phyloP scores from a whole-genome alignment of 257 asterid genomes.

The Cinchona pubescens region DNA sequence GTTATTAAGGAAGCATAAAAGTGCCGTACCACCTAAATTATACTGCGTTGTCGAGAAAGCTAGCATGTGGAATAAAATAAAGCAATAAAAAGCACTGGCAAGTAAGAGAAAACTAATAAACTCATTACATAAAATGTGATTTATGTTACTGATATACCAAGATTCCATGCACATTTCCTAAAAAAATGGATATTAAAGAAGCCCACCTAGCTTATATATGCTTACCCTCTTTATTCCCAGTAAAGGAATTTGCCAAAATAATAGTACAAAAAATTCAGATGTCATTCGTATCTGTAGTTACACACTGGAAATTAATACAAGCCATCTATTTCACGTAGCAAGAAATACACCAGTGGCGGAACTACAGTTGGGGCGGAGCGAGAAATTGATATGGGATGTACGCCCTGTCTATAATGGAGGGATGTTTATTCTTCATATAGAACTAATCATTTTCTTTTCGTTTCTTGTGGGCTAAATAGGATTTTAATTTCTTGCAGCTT shows the following conservation, averaged over 20 bases:
- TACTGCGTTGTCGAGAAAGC: not conserved
- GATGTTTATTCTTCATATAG: not conserved
- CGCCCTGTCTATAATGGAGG: not conserved
- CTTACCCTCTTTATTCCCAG: constrained; percentile 9
- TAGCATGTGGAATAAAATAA: constrained; percentile 24
- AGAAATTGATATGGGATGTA: not conserved
- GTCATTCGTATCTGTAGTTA: not conserved
- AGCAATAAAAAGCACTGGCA: constrained; percentile 24
- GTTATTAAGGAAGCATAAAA: too few species aligned
- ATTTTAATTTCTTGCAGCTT: not conserved
- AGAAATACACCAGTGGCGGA: not conserved
- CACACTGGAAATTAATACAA: not conserved
- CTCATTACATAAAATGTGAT: constrained; percentile 15
- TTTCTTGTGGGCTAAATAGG: not conserved
- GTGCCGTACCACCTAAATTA: too few species aligned
- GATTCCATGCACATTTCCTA: constrained; percentile 20
- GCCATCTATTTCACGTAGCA: not conserved
- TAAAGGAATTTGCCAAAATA: not conserved
- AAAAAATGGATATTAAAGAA: not conserved
- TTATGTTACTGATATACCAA: constrained; percentile 10
- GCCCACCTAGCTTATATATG: not conserved
- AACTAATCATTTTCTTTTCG: not conserved
- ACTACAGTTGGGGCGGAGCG: not conserved
- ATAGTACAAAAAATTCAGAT: not conserved
- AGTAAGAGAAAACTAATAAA: constrained; percentile 13